Conservation (phyloP, 345 rosid species). For the Salix caprea region DNA sequence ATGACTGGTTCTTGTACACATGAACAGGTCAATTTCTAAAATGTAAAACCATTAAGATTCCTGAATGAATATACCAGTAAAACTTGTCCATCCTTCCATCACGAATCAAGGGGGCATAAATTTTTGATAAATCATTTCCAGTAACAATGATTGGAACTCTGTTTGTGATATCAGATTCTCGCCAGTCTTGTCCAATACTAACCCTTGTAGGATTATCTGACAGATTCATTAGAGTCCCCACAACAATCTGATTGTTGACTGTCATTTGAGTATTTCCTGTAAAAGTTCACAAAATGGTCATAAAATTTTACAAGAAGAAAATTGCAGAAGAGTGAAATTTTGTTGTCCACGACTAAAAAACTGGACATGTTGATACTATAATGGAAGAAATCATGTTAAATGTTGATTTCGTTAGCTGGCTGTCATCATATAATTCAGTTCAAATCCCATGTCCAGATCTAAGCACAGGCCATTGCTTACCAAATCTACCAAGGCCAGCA, state of each 20-base stretch:
- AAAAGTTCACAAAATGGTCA: slow-evolving; percentile 10
- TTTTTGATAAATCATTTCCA: slow-evolving; percentile 80
- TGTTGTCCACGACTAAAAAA: background rate
- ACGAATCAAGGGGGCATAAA: slow-evolving; percentile 94
- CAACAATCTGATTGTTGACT: slow-evolving; percentile 90
- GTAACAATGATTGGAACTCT: slow-evolving; percentile 90
- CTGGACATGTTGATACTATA: background rate
- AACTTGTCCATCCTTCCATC: slow-evolving; percentile 99
- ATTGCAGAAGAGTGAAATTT: background rate
- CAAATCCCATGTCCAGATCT: slow-evolving; percentile 1
- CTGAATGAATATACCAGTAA: slow-evolving; percentile 53
- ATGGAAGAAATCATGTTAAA: background rate
- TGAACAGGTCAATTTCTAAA: background rate
- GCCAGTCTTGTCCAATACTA: slow-evolving; percentile 95
- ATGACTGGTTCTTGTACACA: background rate
- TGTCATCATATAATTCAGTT: background rate
- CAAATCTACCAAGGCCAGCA: slow-evolving; percentile 97
- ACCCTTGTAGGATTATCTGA: slow-evolving; percentile 93
- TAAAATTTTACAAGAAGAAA: background rate
- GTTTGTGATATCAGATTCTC: slow-evolving; percentile 66
- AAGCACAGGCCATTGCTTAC: slow-evolving; percentile 36
- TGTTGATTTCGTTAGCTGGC: background rate
- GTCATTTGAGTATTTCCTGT: slow-evolving; percentile 90
- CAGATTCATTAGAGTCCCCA: slow-evolving; percentile 88
- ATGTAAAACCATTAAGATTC: background rate